Evolutionary conservation across 2,329 filamentous ascomycete genomes (phyloP).

Genomic region (Beauveria medogensis): DNA sequence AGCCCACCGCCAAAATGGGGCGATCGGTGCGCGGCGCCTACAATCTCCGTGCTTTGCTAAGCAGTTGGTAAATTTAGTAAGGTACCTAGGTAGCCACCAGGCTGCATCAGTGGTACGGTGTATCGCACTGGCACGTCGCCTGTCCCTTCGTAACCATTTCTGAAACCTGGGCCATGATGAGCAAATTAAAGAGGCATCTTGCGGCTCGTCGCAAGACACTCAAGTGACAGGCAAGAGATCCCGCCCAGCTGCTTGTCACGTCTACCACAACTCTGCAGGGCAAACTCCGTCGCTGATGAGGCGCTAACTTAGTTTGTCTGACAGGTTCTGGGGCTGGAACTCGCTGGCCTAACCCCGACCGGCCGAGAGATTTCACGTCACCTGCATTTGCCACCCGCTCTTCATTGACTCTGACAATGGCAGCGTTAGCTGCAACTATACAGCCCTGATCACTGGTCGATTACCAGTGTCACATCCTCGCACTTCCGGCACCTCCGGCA

Average conservation of each 20-base stretch:
- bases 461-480: not conserved
- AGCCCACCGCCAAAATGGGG: conserved; percentile 4
- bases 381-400: no score
- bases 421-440: not conserved
- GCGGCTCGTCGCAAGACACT: not conserved
- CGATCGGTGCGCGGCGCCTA: not conserved
- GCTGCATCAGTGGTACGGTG: no score
- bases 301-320: not conserved
- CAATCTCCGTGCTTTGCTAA: conserved; percentile 10
- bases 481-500: not conserved
- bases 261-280: not conserved
- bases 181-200: not conserved
- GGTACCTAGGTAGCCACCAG: no score
- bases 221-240: not conserved
- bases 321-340: not conserved
- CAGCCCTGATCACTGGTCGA: not conserved
- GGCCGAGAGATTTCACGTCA: not conserved
- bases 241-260: not conserved
- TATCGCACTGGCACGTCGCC: not conserved
- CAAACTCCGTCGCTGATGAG: not conserved
- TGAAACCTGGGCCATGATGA: not conserved
- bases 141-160: not conserved
- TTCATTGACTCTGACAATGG: not conserved
- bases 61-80: not conserved
- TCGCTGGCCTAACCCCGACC: not conserved